Evolutionary conservation across 768 basidiomycete species (phyloP), one percentile per base, ranked within the genome.

Genomic region (Dacryopinax spathularia): DNA sequence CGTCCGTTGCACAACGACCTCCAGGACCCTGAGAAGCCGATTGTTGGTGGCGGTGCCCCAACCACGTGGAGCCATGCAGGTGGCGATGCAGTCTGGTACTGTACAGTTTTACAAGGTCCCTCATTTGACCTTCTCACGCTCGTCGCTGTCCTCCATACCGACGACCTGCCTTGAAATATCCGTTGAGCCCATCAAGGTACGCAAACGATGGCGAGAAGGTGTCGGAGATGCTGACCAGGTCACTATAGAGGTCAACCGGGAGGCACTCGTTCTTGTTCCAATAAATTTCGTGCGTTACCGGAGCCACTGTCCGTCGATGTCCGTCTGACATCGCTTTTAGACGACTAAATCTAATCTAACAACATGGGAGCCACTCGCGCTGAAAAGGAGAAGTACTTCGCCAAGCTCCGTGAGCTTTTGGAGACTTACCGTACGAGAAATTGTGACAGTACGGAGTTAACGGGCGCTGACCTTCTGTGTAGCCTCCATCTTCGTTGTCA

Each of bases 401-500:
- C 74, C 65, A 97, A 96, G 81, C 86, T 98, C 77, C 90, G 87
- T 82, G 87, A 90, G 72, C 87, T 98, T 71, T 81, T 99, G 70
- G 78, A 83, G 76, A 86, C 89, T 76, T 94, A 88, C 76, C 82
- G 93, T 96, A 67, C 72, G 90, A 82, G 34, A 25, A 1, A 5
- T 56, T 33, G 18, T 34, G n/a, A 15, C 29, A 2, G 34, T 20
- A 15, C 20, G 25, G 6, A 7, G 7, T 2, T 16, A 25, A 25
- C 60, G 12, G 39, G 36, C 18, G 27, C 64, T 36, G 69, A 35
- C 33, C 43, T 48, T 35, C 34, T 60, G 20, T 60, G n/a, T 69
- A 96, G 94, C 91, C 72, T 95, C 95, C 65, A 91, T 99, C 79
- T 97, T 99, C 82, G 72, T 98, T 68, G 95, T 97, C 80, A 97